Evolutionary conservation across 257 asterid genomes (phyloP).

Genomic region (Salvia splendens): DNA sequence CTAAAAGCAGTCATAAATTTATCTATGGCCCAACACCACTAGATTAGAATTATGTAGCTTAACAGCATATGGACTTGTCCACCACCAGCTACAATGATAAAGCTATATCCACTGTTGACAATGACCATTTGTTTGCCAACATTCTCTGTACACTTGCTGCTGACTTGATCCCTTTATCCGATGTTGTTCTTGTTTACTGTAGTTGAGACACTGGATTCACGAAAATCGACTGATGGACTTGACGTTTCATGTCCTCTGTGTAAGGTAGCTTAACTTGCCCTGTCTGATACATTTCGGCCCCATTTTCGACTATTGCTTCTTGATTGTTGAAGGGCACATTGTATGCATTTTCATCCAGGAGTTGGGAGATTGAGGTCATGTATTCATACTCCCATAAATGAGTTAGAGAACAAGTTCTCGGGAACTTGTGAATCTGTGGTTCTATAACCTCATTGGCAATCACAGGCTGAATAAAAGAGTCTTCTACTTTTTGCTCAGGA

Average conservation of each 20-base stretch:
- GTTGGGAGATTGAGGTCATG: constrained; percentile 63
- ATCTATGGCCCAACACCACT: constrained; percentile 25
- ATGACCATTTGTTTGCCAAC: constrained; percentile 13
- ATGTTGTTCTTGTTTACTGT: constrained; percentile 31
- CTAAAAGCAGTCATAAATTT: constrained; percentile 22
- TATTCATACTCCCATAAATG: constrained; percentile 74
- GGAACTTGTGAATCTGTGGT: constrained; percentile 45
- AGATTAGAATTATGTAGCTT: constrained; percentile 18
- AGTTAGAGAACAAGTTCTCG: constrained; percentile 64
- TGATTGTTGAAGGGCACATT: constrained; percentile 37
- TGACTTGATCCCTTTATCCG: constrained; percentile 19
- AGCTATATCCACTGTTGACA: constrained; percentile 19
- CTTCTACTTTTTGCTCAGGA: constrained; percentile 42
- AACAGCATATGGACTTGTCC: constrained; percentile 19
- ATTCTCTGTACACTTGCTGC: constrained; percentile 35
- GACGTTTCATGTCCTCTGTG: constrained; percentile 36
- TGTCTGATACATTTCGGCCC: constrained; percentile 26
- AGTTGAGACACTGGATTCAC: constrained; percentile 52
- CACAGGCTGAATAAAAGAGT: constrained; percentile 33
- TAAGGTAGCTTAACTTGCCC: constrained; percentile 40
- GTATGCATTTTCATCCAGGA: constrained; percentile 51
- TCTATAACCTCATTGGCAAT: constrained; percentile 31
- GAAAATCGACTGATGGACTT: constrained; percentile 43
- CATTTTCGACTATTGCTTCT: constrained; percentile 31
- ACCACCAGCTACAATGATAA: constrained; percentile 24